Base-by-base conservation (phyloP, 2,329 filamentous ascomycete genomes). In the Sporothrix schenckii region DNA sequence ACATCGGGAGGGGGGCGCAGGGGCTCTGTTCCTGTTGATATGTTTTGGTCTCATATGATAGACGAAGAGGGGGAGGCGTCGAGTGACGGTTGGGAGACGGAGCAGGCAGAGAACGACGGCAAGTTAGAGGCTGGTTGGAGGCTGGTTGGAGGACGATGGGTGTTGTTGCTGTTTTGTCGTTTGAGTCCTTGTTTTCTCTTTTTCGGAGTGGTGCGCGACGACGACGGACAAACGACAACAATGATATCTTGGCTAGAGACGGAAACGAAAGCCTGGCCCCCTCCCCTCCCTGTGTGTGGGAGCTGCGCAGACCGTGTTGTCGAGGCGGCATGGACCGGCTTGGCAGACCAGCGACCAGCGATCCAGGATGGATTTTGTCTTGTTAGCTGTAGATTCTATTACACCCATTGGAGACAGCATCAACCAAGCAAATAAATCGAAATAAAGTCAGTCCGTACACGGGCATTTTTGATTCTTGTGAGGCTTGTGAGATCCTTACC, bases 241-340 rank as follows among this genome's bases (percentile, higher is more conserved):
- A 68, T 68, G 66, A 68, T 56, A 58, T 68, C 66, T 68, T 68
- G 66, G 66, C 66, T 68, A 49, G 53, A 50, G 52, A 58, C 41
- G 21, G 52, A 21, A n/a, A 50, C 7, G 19, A 21, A 50, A 27
- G 41, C n/a, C 39, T 24, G 60, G 14, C 1, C 4, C 4, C 4
- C 21, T 30, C 60, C 49, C 49, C 5, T 50, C 5, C 19, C 49
- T 50, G 49, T 9, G 49, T 10, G 16, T 6, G 49, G 16, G 49
- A n/a, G 49, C 16, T 50, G 49, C 19, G 19, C 49, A 50, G 19
- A 50, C 5, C 19, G 16, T 19, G 49, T 50, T n/a, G 49, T n/a
- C 16, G 24, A 13, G 56, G 47, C 34, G 39, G 56, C 3, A 19
- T 44, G 34, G 4, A n/a, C 16, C 34, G 34, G 34, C 34, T 34